Evolutionary conservation across 2,329 filamentous ascomycete genomes (phyloP).

Genomic region (Parafenestella ontariensis): DNA sequence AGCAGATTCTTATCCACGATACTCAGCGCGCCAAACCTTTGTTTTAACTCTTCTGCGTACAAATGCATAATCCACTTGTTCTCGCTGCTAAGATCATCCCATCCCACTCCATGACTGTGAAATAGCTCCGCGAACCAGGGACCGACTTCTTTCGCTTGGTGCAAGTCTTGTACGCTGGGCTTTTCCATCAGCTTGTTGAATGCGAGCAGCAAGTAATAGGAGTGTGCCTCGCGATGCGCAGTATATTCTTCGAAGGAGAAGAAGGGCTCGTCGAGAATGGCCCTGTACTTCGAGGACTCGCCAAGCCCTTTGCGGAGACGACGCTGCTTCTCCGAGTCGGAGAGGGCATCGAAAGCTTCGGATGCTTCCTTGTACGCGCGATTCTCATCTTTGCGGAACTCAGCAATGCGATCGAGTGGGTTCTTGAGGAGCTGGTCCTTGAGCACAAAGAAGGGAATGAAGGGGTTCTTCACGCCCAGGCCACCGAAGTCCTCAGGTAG

Average conservation of each 20-base stretch:
- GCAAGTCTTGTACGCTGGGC: constrained; percentile 38
- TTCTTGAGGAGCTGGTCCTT: constrained; percentile 27
- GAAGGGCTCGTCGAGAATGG: constrained; percentile 46
- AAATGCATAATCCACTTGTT: constrained; percentile 53
- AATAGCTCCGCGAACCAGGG: constrained; percentile 4
- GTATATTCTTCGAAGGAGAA: constrained; percentile 56
- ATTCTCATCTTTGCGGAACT: constrained; percentile 4
- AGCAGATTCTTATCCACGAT: constrained; percentile 52
- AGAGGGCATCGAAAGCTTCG: constrained; percentile 38
- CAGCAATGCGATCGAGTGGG: constrained; percentile 15
- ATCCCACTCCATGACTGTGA: not conserved
- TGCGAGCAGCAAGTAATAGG: constrained; percentile 39
- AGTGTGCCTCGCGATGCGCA: constrained; percentile 53
- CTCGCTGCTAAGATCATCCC: constrained; percentile 16
- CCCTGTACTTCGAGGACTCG: not conserved
- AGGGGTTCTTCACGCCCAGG: constrained; percentile 57
- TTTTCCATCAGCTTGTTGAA: constrained; percentile 49
- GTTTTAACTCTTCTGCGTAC: constrained; percentile 50
- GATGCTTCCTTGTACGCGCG: constrained; percentile 37
- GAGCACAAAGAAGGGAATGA: constrained; percentile 52
- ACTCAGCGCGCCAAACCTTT: constrained; percentile 48
- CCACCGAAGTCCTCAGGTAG: constrained; percentile 57
- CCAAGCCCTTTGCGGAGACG: not conserved
- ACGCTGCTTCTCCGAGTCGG: constrained; percentile 3
- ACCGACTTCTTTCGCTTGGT: constrained; percentile 27